Evolutionary conservation across 2,329 filamentous ascomycete genomes (phyloP).

Genomic region (Xylaria sp.): DNA sequence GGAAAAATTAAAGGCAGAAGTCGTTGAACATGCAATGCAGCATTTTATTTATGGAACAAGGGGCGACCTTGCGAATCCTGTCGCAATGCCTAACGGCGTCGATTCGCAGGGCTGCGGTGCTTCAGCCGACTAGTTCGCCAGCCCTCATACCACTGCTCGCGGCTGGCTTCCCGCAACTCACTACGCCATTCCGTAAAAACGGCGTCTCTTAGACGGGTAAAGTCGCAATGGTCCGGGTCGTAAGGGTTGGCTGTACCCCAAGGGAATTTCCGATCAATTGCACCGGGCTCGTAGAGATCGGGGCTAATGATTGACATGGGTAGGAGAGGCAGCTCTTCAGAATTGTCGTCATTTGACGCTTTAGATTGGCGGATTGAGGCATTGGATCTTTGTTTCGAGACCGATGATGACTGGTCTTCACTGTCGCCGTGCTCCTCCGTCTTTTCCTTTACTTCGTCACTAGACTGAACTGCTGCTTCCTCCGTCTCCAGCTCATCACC

Average conservation of each 20-base stretch:
- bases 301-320: conserved; percentile 95
- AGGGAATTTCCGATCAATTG: conserved; percentile 87
- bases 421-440: conserved; percentile 50
- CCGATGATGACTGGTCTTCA: conserved; percentile 53
- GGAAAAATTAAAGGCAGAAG: conserved; percentile 22
- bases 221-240: conserved; percentile 92
- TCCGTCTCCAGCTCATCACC: conserved; percentile 57
- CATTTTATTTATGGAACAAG: conserved; percentile 34
- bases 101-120: conserved; percentile 56
- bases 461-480: conserved; percentile 42
- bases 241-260: conserved; percentile 98
- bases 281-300: conserved; percentile 83
- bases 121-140: conserved; percentile 83
- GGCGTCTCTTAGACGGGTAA: conserved; percentile 86
- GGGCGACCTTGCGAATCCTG: conserved; percentile 36
- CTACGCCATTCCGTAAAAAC: conserved; percentile 94
- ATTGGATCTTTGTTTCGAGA: conserved; percentile 59
- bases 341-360: conserved; percentile 55
- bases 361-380: conserved; percentile 59
- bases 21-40: conserved; percentile 41
- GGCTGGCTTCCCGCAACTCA: conserved; percentile 88
- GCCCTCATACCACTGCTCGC: conserved; percentile 93
- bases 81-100: conserved; percentile 51
- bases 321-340: conserved; percentile 73
- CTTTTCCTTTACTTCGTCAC: conserved; percentile 44